Percentiles rank a stretch among this genome's conserved stretches.
These are phyloP conservation scores for Xanthoconium purpureum DNA, from an alignment of 768 basidiomycete genomes.

Conservation along the genomic window DNA sequence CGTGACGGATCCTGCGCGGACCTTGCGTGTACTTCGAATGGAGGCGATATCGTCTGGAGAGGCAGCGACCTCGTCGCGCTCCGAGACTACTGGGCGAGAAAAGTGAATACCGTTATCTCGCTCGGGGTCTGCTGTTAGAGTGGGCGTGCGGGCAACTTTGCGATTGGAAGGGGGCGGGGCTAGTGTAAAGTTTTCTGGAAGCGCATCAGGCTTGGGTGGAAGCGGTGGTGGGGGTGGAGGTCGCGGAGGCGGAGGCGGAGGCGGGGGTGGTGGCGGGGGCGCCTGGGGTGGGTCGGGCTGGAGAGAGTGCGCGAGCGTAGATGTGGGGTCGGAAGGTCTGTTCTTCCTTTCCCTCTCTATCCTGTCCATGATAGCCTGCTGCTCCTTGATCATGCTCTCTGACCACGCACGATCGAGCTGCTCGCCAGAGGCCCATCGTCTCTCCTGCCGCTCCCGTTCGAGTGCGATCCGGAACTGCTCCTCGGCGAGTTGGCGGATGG, in stretches of 20 bases:
- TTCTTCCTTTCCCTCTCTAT: conserved; percentile 40
- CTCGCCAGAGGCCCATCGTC: conserved; percentile 45
- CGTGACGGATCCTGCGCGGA: conserved; percentile 26
- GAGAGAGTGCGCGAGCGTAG: not conserved
- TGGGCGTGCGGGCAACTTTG: conserved; percentile 20
- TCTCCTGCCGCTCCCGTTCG: conserved; percentile 47
- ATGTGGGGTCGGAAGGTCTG: conserved; percentile 3
- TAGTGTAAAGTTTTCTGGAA: conserved; percentile 6
- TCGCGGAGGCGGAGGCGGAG: not conserved
- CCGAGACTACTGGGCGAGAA: conserved; percentile 10
- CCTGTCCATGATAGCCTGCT: conserved; percentile 46
- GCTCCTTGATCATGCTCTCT: conserved; percentile 34
- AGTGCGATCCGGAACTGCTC: conserved; percentile 46
- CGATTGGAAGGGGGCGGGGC: conserved; percentile 11
- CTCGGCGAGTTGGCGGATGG: conserved; percentile 43
- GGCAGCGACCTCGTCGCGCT: conserved; percentile 18
- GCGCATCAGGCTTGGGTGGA: not conserved
- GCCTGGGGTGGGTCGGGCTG: conserved; percentile 1
- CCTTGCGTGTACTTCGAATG: conserved; percentile 17
- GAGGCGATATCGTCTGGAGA: conserved; percentile 21
- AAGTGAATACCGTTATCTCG: conserved; percentile 21
- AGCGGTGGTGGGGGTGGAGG: not conserved
- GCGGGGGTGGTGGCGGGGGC: not conserved
- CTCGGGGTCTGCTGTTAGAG: conserved; percentile 19
- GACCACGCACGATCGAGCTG: conserved; percentile 34